These are phyloP conservation scores for Taxillus chinensis DNA, from an alignment of 164 flowering plant species.

Conservation along the genomic window DNA sequence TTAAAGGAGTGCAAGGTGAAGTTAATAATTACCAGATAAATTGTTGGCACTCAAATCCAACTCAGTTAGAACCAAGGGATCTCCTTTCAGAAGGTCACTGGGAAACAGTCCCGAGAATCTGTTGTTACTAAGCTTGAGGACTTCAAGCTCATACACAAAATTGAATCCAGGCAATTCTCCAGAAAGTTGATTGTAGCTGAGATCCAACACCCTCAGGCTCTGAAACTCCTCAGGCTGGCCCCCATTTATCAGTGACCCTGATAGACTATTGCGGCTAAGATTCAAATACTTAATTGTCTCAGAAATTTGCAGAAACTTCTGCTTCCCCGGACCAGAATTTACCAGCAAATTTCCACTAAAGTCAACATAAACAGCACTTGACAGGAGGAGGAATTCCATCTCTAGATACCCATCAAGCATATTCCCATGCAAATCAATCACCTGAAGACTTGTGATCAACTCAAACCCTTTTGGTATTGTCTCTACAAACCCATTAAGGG, in stretches of 20 bases:
- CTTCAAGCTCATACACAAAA: conserved; percentile 75
- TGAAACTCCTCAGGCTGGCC: conserved; percentile 21
- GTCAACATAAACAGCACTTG: conserved; percentile 67
- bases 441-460: conserved; percentile 34
- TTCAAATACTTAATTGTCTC: conserved; percentile 58
- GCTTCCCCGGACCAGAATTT: conserved; percentile 33
- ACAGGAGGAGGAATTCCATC: conserved; percentile 45
- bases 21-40: conserved; percentile 62
- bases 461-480: conserved; percentile 69
- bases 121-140: conserved; percentile 73
- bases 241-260: conserved; percentile 34
- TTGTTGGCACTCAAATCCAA: conserved; percentile 92
- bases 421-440: conserved; percentile 83
- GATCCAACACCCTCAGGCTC: conserved; percentile 61
- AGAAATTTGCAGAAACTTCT: conserved; percentile 52
- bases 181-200: conserved; percentile 80
- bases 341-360: conserved; percentile 65
- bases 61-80: conserved; percentile 55
- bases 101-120: conserved; percentile 72
- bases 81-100: conserved; percentile 68
- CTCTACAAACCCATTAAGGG: conserved; percentile 49
- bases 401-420: conserved; percentile 57
- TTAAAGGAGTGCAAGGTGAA: background rate
- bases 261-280: conserved; percentile 51
- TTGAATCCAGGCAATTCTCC: conserved; percentile 89